Percentiles rank a stretch among this genome's conserved stretches.
These are phyloP conservation scores for Populus hybrid DNA, from an alignment of 441 rosid species.

Conservation along the genomic window DNA sequence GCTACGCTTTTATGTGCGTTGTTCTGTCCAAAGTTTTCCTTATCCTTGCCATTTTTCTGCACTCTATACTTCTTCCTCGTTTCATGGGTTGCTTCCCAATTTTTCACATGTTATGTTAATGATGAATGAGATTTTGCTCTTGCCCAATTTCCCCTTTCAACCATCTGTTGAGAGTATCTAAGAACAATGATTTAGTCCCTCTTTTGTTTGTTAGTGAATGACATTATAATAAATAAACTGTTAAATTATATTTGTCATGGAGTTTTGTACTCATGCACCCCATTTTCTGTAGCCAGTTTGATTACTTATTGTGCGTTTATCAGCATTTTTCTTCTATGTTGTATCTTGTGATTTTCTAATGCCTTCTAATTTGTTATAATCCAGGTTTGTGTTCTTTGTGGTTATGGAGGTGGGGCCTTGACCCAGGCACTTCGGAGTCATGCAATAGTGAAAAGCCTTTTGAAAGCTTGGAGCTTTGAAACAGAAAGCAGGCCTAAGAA, in stretches of 20 bases:
- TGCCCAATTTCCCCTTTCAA: background rate
- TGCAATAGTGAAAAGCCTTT: constrained; percentile 38
- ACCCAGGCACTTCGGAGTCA: constrained; percentile 42
- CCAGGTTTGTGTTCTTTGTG: constrained; percentile 58
- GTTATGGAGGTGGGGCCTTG: constrained; percentile 58
- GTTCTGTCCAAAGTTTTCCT: background rate
- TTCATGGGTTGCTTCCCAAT: background rate
- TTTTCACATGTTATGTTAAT: background rate
- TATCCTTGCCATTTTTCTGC: background rate
- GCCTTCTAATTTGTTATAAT: background rate
- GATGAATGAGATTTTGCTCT: background rate
- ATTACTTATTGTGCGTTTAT: background rate
- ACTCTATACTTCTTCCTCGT: background rate
- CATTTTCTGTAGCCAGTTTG: background rate
- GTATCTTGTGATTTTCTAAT: constrained; percentile 7
- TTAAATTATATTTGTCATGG: background rate
- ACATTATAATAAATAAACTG: background rate
- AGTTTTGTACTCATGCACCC: background rate
- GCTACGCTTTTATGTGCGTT: background rate
- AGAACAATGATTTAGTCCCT: background rate
- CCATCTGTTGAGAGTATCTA: background rate
- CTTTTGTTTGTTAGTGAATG: background rate
- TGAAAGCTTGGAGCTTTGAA: constrained; percentile 42
- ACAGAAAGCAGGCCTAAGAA: constrained; percentile 21
- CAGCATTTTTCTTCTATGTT: background rate